These are phyloP conservation scores for Verticillium alfalfae DNA, from an alignment of 2,329 filamentous ascomycete genomes.

Conservation along the genomic window DNA sequence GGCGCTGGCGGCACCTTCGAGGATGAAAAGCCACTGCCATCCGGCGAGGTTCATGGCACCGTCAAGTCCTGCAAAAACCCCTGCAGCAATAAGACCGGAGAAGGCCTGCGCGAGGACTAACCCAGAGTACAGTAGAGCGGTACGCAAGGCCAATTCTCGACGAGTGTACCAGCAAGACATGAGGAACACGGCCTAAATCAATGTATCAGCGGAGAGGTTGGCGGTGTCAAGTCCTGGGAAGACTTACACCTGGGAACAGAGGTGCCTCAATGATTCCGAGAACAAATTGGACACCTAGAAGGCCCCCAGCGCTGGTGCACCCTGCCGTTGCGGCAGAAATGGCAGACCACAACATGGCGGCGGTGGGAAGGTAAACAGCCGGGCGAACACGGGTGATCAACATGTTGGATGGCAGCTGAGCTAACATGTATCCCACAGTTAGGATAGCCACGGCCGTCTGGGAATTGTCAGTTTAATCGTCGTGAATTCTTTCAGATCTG, in stretches of 20 bases:
- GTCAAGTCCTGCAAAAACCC: constrained; percentile 35
- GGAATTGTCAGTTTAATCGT: not conserved
- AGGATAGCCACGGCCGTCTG: constrained; percentile 28
- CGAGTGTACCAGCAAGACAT: constrained; percentile 42
- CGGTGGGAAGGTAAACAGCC: constrained; percentile 43
- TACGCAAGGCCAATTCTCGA: constrained; percentile 35
- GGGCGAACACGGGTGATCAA: constrained; percentile 48
- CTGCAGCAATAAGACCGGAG: constrained; percentile 44
- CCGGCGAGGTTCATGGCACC: constrained; percentile 13
- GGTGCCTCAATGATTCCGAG: constrained; percentile 41
- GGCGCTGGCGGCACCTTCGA: constrained; percentile 35
- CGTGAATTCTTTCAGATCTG: not conserved
- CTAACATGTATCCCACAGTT: constrained; percentile 46
- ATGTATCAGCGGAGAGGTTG: no score
- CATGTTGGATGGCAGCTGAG: constrained; percentile 58
- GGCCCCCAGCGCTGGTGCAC: constrained; percentile 30
- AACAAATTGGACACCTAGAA: constrained; percentile 42
- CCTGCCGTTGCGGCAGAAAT: constrained; percentile 40
- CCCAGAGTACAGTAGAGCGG: constrained; percentile 41
- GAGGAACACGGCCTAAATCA: constrained; percentile 29
- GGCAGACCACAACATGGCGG: constrained; percentile 35
- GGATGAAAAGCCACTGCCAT: constrained; percentile 25
- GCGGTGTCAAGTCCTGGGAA: no score
- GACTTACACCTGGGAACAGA: constrained; percentile 33
- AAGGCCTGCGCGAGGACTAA: constrained; percentile 44